phyloP scores from a whole-genome alignment of 345 rosid species.

The Eucalyptus shirleyi region DNA sequence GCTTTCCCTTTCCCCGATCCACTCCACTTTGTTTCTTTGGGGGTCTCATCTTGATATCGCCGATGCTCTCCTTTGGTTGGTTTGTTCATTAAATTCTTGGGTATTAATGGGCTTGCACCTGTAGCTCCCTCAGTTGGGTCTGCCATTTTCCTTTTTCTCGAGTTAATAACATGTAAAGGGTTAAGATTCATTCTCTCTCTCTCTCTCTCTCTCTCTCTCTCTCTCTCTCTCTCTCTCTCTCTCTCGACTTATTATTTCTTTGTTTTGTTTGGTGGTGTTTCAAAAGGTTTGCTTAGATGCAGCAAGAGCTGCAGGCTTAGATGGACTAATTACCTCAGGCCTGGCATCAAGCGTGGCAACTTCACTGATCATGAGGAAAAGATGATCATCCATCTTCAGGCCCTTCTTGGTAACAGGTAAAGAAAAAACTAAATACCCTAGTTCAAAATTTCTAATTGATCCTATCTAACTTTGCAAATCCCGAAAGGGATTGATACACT shows the following conservation, averaged over 20 bases:
- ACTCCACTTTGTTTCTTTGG: neutral
- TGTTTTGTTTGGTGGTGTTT: neutral
- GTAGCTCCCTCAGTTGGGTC: neutral
- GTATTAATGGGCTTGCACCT: neutral
- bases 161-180: neutral
- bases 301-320: slow-evolving; percentile 97
- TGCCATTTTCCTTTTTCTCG: neutral
- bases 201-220: too few relatives aligned
- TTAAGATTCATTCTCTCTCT: neutral
- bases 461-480: neutral
- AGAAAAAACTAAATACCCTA: neutral
- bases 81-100: slow-evolving; percentile 29
- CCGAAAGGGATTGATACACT: neutral
- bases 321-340: slow-evolving; percentile 96
- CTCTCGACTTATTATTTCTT: neutral
- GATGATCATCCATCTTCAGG: slow-evolving; percentile 96
- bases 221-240: neutral
- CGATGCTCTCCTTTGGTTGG: slow-evolving; percentile 2
- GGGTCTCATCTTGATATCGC: neutral
- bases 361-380: slow-evolving; percentile 86
- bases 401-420: slow-evolving; percentile 91
- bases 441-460: neutral
- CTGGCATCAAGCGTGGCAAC: slow-evolving; percentile 88
- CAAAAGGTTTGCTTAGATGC: slow-evolving; percentile 84
- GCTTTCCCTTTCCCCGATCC: neutral